Evolutionary conservation across 768 basidiomycete genomes (phyloP).

Genomic region (Crepidotus variabilis): DNA sequence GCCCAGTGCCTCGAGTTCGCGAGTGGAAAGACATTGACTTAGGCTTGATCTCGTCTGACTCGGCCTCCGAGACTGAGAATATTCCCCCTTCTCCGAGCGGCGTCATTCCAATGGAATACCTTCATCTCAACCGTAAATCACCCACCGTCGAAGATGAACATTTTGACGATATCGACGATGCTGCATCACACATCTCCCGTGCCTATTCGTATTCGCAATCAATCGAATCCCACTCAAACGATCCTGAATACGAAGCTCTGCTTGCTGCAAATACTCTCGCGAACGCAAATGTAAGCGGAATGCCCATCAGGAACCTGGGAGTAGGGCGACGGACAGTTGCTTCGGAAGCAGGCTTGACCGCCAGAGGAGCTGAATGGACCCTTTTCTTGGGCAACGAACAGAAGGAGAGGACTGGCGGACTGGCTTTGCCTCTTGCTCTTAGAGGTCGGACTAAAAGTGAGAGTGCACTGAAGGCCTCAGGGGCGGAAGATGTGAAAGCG

Average conservation of each 20-base stretch:
- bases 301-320: neutral
- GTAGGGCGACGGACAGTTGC: neutral
- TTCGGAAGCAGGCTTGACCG: neutral
- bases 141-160: neutral
- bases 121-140: neutral
- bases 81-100: neutral
- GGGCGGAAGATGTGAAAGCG: neutral
- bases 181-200: neutral
- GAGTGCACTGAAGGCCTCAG: slow-evolving; percentile 10
- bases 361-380: slow-evolving; percentile 5
- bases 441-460: slow-evolving; percentile 18
- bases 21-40: neutral
- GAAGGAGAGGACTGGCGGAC: neutral
- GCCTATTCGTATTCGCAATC: slow-evolving; percentile 5
- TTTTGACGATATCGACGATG: slow-evolving; percentile 4
- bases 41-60: neutral
- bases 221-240: slow-evolving; percentile 3
- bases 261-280: slow-evolving; percentile 6
- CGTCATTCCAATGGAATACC: neutral
- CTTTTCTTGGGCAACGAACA: slow-evolving; percentile 2
- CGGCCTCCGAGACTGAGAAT: neutral
- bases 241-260: slow-evolving; percentile 8
- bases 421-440: neutral
- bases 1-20: neutral
- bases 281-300: neutral